phyloP scores from a whole-genome alignment of 208 protist genomes.

The Plasmodiophora brassicae region DNA sequence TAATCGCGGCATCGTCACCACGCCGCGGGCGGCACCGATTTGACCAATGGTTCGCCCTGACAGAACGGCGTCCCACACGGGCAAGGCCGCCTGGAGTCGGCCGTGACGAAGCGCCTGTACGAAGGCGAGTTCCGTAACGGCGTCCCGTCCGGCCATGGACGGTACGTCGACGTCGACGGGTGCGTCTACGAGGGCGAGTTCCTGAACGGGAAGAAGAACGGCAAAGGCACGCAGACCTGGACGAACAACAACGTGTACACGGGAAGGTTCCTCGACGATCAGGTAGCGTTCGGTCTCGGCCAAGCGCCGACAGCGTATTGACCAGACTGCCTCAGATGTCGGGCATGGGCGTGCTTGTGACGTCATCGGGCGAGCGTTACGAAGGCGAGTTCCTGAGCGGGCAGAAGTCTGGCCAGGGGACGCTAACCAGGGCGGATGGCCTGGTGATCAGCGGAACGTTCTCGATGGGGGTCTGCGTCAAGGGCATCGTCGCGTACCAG shows the following conservation, averaged over 20 bases:
- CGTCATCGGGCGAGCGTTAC: not conserved
- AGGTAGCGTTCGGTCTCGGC: not conserved
- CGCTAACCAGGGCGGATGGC: conserved; percentile 1
- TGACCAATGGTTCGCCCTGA: not conserved
- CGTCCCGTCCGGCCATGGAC: not conserved
- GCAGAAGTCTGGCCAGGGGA: conserved; percentile 12
- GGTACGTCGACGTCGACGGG: not conserved
- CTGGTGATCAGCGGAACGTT: not conserved
- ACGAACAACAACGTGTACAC: not conserved
- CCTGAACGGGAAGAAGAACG: not conserved
- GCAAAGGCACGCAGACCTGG: not conserved
- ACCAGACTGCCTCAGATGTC: not conserved
- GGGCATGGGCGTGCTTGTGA: not conserved
- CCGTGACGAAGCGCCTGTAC: not conserved
- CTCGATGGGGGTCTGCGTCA: not conserved
- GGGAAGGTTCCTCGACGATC: not conserved
- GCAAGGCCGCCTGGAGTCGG: not conserved
- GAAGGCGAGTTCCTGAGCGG: conserved; percentile 7
- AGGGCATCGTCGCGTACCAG: not conserved
- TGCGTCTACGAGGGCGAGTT: conserved; percentile 2
- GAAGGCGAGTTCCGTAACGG: conserved; percentile 33
- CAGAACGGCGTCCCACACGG: not conserved
- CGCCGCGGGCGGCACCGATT: not conserved
- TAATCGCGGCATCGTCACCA: not conserved
- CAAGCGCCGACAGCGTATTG: not conserved